Evolutionary conservation across 176 grass and related monocot genomes (phyloP), one percentile per base, ranked within the genome.

Genomic region (Oryza coarctata): DNA sequence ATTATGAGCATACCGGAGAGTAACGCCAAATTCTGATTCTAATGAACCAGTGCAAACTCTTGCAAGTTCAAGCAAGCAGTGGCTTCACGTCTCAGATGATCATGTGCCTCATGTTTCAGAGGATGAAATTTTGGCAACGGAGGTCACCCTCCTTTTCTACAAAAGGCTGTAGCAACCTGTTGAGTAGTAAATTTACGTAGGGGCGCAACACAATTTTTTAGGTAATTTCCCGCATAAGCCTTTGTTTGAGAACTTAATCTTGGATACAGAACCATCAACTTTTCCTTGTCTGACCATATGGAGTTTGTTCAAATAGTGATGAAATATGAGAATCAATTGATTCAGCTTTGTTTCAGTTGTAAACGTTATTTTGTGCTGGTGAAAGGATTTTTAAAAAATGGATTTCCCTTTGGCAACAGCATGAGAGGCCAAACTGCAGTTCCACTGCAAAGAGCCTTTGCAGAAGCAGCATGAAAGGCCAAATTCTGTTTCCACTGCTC

Each of bases 101-200:
- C 44, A 90, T 18, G 89, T 92, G 49, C 92, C 82, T 4, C 68
- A 91, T 67, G 91, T 92, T 40, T 87, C 96, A 22, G 91, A 87
- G 76, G 89, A 66, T 55, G 68, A 83, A 36, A 89, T 99, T 80
- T 84, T 99, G 65, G 77, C 79, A 57, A 93, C 91, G 9, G 87
- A 99, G 67, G 93, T 89, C 61, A 95, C 84, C 15, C 84, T 95
- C 12, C 93, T 95, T 85, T 99, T 99, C 83, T 99, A 99, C 14
- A 91, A 91, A 85, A 91, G 73, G 82, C 81, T 93, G 26, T 91
- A 94, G 25, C 33, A 40, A 31, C 27, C 47, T 76, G 20, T 62
- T 57, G 64, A 47, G 71, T 89, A 23, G 15, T 17, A 57, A 66
- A 74, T 78, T 33, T 62, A 45, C 10, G 44, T 38, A 63, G 27